These are phyloP conservation scores for Sequoiadendron giganteum DNA, from an alignment of 75 land plant species.

Conservation along the genomic window DNA sequence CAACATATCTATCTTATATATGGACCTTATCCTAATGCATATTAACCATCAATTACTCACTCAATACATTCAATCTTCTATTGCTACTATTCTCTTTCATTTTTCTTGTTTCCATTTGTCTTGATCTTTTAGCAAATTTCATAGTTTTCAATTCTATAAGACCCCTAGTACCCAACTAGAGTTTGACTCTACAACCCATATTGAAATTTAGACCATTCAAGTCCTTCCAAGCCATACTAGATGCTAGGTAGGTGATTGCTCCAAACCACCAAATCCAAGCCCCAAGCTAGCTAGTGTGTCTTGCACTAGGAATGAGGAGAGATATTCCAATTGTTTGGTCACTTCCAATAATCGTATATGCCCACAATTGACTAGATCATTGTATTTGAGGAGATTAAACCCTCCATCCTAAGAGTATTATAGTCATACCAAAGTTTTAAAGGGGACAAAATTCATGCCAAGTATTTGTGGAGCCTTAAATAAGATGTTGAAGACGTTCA, in stretches of 20 bases:
- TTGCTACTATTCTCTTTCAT: too few species aligned
- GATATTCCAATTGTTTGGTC: not conserved
- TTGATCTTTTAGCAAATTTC: too few species aligned
- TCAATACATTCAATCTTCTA: too few species aligned
- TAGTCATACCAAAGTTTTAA: not conserved
- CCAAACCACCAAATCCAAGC: too few species aligned
- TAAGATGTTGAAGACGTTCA: not conserved
- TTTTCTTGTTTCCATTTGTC: too few species aligned
- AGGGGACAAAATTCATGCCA: not conserved
- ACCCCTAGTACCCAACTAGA: not conserved
- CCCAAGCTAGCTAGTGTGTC: not conserved
- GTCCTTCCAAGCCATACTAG: not conserved
- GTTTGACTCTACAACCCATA: not conserved
- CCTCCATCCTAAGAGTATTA: not conserved
- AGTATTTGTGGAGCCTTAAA: not conserved
- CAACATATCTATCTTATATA: too few species aligned
- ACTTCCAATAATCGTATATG: not conserved
- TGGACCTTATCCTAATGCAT: too few species aligned
- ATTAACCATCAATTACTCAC: too few species aligned
- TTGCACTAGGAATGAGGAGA: not conserved
- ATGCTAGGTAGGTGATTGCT: not conserved
- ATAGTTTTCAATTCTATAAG: too few species aligned
- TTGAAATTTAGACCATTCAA: not conserved
- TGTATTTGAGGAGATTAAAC: too few species aligned
- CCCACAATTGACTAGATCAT: not conserved